Percentiles rank a stretch among this genome's conserved stretches.
Conservation (phyloP, 2,329 filamentous ascomycete genomes). For the Chaetomiaceae sp. region DNA sequence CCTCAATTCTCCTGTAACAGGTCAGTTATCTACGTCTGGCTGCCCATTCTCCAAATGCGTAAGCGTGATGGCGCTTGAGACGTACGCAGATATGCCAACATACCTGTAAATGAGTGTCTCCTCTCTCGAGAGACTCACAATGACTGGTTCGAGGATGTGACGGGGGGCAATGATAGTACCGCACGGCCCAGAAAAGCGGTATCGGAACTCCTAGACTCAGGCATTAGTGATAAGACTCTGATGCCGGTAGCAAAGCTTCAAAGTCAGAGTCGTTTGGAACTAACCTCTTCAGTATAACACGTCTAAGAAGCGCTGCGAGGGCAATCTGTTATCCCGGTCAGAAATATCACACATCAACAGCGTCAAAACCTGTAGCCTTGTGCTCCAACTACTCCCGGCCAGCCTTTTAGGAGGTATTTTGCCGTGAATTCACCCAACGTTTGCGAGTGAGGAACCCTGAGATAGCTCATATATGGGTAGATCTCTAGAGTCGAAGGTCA, state of each 20-base stretch:
- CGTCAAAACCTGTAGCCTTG: too few species aligned
- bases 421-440: not conserved
- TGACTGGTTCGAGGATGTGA: not conserved
- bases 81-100: too few species aligned
- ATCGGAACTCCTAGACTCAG: not conserved
- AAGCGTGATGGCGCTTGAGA: too few species aligned
- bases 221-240: not conserved
- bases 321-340: not conserved
- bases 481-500: too few species aligned
- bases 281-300: constrained; percentile 17
- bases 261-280: not conserved
- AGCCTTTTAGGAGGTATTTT: not conserved
- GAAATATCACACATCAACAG: too few species aligned
- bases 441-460: not conserved
- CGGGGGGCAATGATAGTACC: constrained; percentile 5
- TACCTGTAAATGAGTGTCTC: constrained; percentile 24
- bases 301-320: constrained; percentile 8
- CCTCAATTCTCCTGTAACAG: not conserved
- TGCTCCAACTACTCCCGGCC: not conserved
- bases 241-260: not conserved
- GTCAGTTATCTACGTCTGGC: not conserved
- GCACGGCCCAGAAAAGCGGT: constrained; percentile 10
- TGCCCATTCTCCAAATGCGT: not conserved
- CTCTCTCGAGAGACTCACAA: constrained; percentile 4
- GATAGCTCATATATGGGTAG: not conserved